These are phyloP conservation scores for Allium fistulosum DNA, from an alignment of 106 monocot genomes.

Conservation along the genomic window DNA sequence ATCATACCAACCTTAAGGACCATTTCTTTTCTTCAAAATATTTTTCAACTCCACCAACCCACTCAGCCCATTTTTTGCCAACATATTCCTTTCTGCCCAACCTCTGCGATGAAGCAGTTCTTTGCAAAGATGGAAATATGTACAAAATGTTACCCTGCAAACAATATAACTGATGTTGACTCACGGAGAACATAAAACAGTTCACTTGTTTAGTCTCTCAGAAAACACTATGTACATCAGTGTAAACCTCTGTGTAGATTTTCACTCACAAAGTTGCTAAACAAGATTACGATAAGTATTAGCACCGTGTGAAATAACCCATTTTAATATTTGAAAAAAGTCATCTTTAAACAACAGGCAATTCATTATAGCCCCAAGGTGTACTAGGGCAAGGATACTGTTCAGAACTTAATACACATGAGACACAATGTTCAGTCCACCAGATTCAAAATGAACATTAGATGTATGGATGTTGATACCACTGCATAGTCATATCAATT, in stretches of 20 bases:
- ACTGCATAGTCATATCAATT: too few species aligned
- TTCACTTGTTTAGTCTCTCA: too few species aligned
- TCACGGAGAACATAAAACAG: too few species aligned
- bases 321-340: too few species aligned
- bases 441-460: background rate
- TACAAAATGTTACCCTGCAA: constrained; percentile 93
- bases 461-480: background rate
- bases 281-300: background rate
- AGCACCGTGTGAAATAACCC: too few species aligned
- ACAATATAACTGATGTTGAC: background rate
- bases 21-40: constrained; percentile 84
- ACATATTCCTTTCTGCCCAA: constrained; percentile 76
- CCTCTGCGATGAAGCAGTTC: constrained; percentile 72
- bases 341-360: too few species aligned
- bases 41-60: constrained; percentile 56
- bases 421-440: background rate
- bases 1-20: constrained; percentile 65
- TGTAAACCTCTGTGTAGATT: too few species aligned
- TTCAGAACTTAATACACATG: too few species aligned
- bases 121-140: constrained; percentile 88
- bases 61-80: constrained; percentile 71
- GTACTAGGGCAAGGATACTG: background rate
- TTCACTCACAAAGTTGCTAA: too few species aligned
- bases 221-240: too few species aligned
- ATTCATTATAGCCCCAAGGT: too few species aligned